Conservation (phyloP, 768 basidiomycete genomes). For the Pulveroboletus sp. region DNA sequence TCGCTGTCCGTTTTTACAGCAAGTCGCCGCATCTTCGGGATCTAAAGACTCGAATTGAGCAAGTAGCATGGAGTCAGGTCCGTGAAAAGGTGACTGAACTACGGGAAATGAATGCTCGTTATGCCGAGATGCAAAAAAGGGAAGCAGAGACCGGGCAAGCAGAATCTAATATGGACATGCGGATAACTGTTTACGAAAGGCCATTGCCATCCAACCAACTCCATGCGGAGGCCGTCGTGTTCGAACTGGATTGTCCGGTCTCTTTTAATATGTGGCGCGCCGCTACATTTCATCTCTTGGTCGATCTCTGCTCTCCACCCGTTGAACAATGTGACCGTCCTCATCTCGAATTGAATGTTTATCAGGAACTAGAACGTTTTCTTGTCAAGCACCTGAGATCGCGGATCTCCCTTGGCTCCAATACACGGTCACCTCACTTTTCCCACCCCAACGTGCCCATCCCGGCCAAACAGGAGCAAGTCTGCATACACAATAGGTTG, state of each 20-base stretch:
- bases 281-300: conserved; percentile 26
- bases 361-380: too few species aligned
- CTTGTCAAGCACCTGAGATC: conserved; percentile 5
- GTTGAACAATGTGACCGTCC: not conserved
- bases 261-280: conserved; percentile 39
- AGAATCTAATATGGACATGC: too few species aligned
- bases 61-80: conserved; percentile 18
- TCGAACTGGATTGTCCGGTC: conserved; percentile 39
- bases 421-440: too few species aligned
- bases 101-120: conserved; percentile 4
- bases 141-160: not conserved
- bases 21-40: conserved; percentile 14
- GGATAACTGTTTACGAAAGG: conserved; percentile 38
- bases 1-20: conserved; percentile 35
- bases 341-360: too few species aligned
- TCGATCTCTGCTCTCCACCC: conserved; percentile 30
- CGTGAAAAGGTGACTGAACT: conserved; percentile 29
- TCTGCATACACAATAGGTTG: conserved; percentile 32
- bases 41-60: conserved; percentile 29
- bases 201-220: conserved; percentile 35
- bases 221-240: conserved; percentile 31
- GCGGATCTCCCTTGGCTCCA: conserved; percentile 33
- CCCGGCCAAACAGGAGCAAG: conserved; percentile 13
- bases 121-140: conserved; percentile 20
- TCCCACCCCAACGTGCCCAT: conserved; percentile 27